Evolutionary conservation across 2,329 filamentous ascomycete species (phyloP), one percentile per base, ranked within the genome.

Genomic region (Hirsutella minnesotensis): DNA sequence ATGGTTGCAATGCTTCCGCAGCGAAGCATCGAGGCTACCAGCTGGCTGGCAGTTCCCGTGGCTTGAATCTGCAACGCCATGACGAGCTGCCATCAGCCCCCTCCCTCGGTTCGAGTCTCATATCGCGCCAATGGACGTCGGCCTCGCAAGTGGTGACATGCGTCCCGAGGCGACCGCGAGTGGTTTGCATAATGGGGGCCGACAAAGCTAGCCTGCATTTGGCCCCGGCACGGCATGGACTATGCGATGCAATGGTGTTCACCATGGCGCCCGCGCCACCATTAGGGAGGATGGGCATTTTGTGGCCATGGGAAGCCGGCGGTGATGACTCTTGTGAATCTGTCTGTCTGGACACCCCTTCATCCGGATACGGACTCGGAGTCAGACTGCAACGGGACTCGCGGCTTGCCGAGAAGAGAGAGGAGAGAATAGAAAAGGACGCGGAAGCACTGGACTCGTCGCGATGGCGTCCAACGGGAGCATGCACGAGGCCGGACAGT

Each of bases 101-200:
- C 16, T 3, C 15, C 33, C 15, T 18, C 33, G 3, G 29, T 31
- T 12, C 12, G 5, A 5, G 33, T n/a, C 15, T 5, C n/a, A 5
- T 33, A 15, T 33, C 12, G 31, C 31, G 31, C 12, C 31, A 33
- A 33, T 46, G 42, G 47, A 44, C 42, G 39, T 47, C 38, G 41
- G 47, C 41, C 38, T 16, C 5, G 12, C 31, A 16, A 39, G 24
- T 40, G 39, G 45, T 49, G 50, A 50, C 50, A 51, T 52, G 50
- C 49, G 50, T 48, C 39, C 42, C 40, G 40, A 38, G 29, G 38
- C 33, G 42, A 46, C 40, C 19, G 19, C 20, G 18, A 33, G 39
- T 21, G 39, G 30, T 31, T 34, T 34, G 39, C 39, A 40, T 34
- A 21, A 40, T 35, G n/a, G 16, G 24, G 7, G 24, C 24, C 16